These are phyloP conservation scores for Senna tora DNA, from an alignment of 306 rosid species.

Conservation along the genomic window DNA sequence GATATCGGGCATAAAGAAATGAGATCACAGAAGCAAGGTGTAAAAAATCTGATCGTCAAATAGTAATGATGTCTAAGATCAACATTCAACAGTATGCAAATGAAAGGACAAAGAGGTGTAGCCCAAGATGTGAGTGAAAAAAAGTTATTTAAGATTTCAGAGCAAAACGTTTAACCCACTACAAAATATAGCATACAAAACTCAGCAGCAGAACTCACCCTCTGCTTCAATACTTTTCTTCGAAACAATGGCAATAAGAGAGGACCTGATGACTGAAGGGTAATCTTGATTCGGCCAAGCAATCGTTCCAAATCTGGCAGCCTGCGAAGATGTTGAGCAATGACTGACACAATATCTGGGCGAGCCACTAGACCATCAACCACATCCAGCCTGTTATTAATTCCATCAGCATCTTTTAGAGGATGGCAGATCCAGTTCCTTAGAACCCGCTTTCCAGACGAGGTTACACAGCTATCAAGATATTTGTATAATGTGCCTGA, in stretches of 20 bases:
- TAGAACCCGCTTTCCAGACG: constrained; percentile 85
- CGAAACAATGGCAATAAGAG: constrained; percentile 65
- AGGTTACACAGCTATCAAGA: constrained; percentile 83
- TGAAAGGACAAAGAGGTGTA: background rate
- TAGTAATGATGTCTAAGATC: background rate
- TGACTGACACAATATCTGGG: constrained; percentile 59
- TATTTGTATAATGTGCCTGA: constrained; percentile 83
- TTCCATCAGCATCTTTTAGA: constrained; percentile 65
- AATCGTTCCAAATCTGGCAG: constrained; percentile 86
- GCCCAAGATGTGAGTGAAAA: constrained; percentile 15
- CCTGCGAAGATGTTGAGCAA: constrained; percentile 74
- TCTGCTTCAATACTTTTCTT: constrained; percentile 76
- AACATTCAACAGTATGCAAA: background rate
- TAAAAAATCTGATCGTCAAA: background rate
- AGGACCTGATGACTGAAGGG: constrained; percentile 70
- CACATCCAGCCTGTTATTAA: constrained; percentile 78
- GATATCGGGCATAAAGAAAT: background rate
- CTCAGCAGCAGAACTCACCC: constrained; percentile 58
- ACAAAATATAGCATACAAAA: constrained; percentile 23
- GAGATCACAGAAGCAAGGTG: background rate
- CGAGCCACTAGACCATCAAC: constrained; percentile 64
- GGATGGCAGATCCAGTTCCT: constrained; percentile 97
- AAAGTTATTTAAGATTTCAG: constrained; percentile 6
- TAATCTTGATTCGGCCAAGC: constrained; percentile 80
- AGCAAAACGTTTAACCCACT: too few relatives aligned